Conservation (phyloP, 2,329 filamentous ascomycete species). For the Aspergillus carbonarius region DNA sequence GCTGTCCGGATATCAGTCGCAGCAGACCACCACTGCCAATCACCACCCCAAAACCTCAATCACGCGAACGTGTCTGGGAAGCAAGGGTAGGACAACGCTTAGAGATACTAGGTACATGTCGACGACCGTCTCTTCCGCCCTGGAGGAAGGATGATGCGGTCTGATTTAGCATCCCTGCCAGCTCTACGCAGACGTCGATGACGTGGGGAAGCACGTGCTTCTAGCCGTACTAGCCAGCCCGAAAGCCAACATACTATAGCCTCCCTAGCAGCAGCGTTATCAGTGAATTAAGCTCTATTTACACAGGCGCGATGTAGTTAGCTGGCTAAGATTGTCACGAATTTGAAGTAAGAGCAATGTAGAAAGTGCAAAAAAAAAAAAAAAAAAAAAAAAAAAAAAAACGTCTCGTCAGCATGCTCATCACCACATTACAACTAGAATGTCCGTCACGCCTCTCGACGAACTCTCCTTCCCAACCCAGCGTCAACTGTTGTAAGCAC, state of each 20-base stretch:
- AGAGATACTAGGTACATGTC: no score
- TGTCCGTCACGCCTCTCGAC: no score
- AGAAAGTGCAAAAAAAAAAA: background rate
- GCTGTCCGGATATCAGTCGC: background rate
- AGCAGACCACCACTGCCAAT: background rate
- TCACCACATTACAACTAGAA: background rate
- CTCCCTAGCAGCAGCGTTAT: background rate
- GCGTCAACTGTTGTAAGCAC: no score
- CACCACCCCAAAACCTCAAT: background rate
- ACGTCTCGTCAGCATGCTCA: background rate
- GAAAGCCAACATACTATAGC: background rate
- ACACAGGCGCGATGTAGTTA: conserved; percentile 5
- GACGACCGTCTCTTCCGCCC: no score
- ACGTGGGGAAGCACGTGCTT: conserved; percentile 24
- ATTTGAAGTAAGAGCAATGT: background rate
- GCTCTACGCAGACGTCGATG: conserved; percentile 3
- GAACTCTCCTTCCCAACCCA: no score
- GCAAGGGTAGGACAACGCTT: background rate
- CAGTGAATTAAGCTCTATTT: conserved; percentile 5
- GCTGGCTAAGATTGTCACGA: background rate
- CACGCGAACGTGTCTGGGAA: background rate
- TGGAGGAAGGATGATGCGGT: background rate
- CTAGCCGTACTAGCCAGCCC: conserved; percentile 11
- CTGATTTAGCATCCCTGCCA: conserved; percentile 2
- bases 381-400: background rate